Base-by-base conservation (phyloP, 1,284 basidiomycete genomes). In the Boletellus sp. region DNA sequence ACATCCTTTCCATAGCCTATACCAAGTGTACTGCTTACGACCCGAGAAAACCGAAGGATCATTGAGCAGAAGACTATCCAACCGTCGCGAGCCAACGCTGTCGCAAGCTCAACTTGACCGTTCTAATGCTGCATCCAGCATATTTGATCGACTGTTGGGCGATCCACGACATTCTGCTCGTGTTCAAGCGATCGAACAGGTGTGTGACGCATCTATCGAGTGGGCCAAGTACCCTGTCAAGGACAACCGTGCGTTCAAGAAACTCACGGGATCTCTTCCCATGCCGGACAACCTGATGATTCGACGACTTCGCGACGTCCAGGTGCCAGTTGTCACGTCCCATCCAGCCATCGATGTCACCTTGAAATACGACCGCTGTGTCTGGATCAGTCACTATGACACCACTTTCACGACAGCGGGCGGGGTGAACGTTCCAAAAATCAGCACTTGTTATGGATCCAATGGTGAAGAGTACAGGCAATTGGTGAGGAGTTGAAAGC, bases 1-100 rank as follows among this genome's bases (percentile, higher is more conserved):
- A 44, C 96, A 99, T 63, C 94, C 95, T 0, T 98, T 92, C 69
- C 96, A 99, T 61, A 87, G 83, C 53, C 69, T 97, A 6, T 96
- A 94, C 66, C 91, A 95, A 55, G 80, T 99, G 11, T 91, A 87
- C 61, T 89, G 89, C 51, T 61, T 88, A 49, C 70, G 69, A 47
- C 73, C 77, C n/a, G 68, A 73, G 26, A 65, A 56, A 16, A 26
- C 51, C 1, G 53, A 9, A 34, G 55, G 58, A 38, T 26, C 55
- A 5, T 45, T 59, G 0, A 56, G 53, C 22, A 66, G 72, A 45
- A 63, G 74, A 47, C 68, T 70, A 48, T 77, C 77, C n/a, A 62
- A 63, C 35, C 70, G 73, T 10, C 64, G 68, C 23, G 65, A 67
- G 33, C 52, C 69, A 13, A 62, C 69, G 19, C 56, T 74, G 2